phyloP scores from a whole-genome alignment of 371 early-diverging fungal genomes.

The Lichtheimia ramosa region DNA sequence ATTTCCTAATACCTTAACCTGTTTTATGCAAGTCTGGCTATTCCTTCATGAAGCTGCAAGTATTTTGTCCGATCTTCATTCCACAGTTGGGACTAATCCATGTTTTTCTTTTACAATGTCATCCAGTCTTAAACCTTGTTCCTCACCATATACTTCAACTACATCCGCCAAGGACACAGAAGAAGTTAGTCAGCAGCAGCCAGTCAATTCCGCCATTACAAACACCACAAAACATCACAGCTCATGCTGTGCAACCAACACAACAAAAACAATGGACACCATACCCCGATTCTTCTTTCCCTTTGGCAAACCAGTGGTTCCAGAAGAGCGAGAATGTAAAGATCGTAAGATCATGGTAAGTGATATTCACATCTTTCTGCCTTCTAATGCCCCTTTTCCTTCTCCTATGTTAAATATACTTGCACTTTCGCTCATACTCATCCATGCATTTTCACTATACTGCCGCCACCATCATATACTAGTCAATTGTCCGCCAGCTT shows the following conservation, averaged over 20 bases:
- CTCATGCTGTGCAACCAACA: background rate
- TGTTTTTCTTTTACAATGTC: background rate
- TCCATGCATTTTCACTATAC: background rate
- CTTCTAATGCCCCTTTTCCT: background rate
- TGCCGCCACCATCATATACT: background rate
- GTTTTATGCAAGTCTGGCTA: background rate
- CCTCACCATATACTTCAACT: background rate
- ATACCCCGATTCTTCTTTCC: constrained; percentile 49
- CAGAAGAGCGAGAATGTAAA: constrained; percentile 23
- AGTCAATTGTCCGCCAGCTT: constrained; percentile 27
- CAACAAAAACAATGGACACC: background rate
- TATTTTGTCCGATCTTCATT: constrained; percentile 4
- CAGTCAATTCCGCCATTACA: background rate
- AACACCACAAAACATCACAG: background rate
- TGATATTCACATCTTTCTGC: background rate
- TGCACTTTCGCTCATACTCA: background rate
- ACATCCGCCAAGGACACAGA: background rate
- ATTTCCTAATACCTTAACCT: background rate
- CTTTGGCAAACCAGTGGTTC: constrained; percentile 33
- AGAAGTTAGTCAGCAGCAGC: background rate
- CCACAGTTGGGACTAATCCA: background rate
- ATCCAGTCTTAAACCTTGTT: background rate
- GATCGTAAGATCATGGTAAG: constrained; percentile 32
- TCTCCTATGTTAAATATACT: background rate
- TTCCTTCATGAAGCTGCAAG: constrained; percentile 5